Percentiles rank a stretch among this genome's conserved stretches.
phyloP scores from a whole-genome alignment of 179 eudicot species.

The Beta lomatogona region DNA sequence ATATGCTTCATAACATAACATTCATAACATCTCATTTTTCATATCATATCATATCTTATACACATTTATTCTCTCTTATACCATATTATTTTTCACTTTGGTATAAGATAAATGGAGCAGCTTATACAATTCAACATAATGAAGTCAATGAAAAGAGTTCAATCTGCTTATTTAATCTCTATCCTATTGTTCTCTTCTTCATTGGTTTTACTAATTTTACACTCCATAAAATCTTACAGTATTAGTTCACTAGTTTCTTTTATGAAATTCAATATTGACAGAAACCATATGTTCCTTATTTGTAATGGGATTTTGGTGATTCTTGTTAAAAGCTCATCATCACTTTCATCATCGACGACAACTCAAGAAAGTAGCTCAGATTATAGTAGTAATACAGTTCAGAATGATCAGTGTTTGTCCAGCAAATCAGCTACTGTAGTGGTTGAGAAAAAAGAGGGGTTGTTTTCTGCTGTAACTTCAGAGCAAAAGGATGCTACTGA shows the following conservation, averaged over 20 bases:
- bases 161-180: constrained; percentile 12
- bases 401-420: constrained; percentile 8
- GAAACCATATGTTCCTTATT: constrained; percentile 38
- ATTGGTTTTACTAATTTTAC: constrained; percentile 3
- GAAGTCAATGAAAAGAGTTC: constrained; percentile 16
- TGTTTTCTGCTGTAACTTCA: background rate
- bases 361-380: background rate
- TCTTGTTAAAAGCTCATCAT: constrained; percentile 23
- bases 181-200: constrained; percentile 17
- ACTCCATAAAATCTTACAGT: constrained; percentile 9
- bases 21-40: background rate
- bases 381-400: constrained; percentile 4
- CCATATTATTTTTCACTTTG: background rate
- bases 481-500: constrained; percentile 4
- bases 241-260: constrained; percentile 12
- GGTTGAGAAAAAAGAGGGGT: background rate
- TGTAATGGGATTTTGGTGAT: constrained; percentile 39
- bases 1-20: background rate
- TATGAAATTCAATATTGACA: constrained; percentile 30
- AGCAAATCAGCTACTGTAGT: background rate
- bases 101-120: constrained; percentile 18
- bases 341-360: background rate
- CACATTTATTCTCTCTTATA: background rate
- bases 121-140: constrained; percentile 6
- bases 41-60: background rate